Evolutionary conservation across 2,329 filamentous ascomycete genomes (phyloP), one percentile per base, ranked within the genome.

Genomic region (Aspergillus ruber): DNA sequence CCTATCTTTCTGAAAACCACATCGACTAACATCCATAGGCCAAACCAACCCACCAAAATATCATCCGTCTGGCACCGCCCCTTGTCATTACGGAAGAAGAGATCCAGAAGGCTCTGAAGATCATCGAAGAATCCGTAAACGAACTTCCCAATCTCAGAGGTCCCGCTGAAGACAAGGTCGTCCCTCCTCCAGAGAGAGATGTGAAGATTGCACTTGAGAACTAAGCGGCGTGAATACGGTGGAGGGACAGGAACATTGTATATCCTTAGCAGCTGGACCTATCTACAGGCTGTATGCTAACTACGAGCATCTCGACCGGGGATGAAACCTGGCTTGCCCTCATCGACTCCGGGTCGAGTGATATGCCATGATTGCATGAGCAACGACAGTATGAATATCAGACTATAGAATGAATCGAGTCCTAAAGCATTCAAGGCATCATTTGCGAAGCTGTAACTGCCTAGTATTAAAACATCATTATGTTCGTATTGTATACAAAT

Each of bases 1-100:
- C 15, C 9, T 20, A 6, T 13, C 4, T 18, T 17, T 32, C 25
- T n/a, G 8, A 20, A 18, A 15, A 7, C 4, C 18, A n/a, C 39
- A 7, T n/a, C 5, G 1, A 20, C 25, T 42, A 32, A 44, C 41
- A 58, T 55, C 63, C 54, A 45, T 67, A 95, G 89, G 93, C 93
- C 61, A 98, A 98, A 80, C 93, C 93, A 25, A 98, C 93, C 6
- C 93, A 98, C 71, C 85, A 95, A 64, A 96, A 97, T 72, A 97
- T 98, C 68, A 98, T 98, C 67, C 87, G 93, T 49, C 85, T 98
- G 52, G 93, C 93, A n/a, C 93, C 93, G 42, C 93, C 93, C 17
- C 77, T 98, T 46, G 90, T 98, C 56, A 97, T 98, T 62, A 90
- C 85, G 21, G 90, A 97, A 63, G 80, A 85, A 50, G 83, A 98